Evolutionary conservation across 768 basidiomycete species (phyloP), one percentile per base, ranked within the genome.

Genomic region (Lenzites betulinus): DNA sequence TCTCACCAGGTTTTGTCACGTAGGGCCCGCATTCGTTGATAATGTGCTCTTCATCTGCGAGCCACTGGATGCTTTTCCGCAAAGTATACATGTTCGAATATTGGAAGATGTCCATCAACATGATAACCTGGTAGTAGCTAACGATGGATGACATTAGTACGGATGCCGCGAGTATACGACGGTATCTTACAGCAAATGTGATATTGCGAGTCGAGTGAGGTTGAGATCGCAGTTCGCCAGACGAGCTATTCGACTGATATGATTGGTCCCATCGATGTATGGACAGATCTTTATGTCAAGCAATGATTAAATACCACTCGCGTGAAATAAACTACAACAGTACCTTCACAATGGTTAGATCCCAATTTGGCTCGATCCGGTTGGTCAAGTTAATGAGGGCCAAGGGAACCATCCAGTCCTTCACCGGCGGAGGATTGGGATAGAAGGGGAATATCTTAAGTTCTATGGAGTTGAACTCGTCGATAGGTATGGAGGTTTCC

Each of bases 61-160:
- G 83, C 83, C 90, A 93, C 66, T 93, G 88, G 23, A 97, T 85
- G 62, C 87, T 89, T 66, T 90, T 92, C 52, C 90, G 85, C 26
- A 95, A 79, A 0, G 93, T 94, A 71, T 99, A 99, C 88, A 96
- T 93, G 73, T 98, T 98, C 16, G 94, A 94, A 73, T 90, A 96
- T 72, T 97, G 95, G 72, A 99, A 99, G 44, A 98, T 93, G 76
- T 99, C 97, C 55, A 95, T 86, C 63, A 88, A 90, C 90, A 98
- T 94, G 64, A 97, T 87, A 42, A 95, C 94, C 76, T 97, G 93
- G 71, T 98, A 98, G 69, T 94, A 97, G 44, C 93, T 95, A 64
- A 25, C 46, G 18, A 58, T 3, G 44, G 38, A 56, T 33, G 47
- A 43, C 38, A 28, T 12, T 15, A 39, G n/a, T 28, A 20, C 54